A percentile compares a stretch with the other conserved stretches of the same genome.
These are phyloP conservation scores for Neurospora hispaniola DNA, from an alignment of 495 filamentous ascomycete genomes.

Conservation along the genomic window DNA sequence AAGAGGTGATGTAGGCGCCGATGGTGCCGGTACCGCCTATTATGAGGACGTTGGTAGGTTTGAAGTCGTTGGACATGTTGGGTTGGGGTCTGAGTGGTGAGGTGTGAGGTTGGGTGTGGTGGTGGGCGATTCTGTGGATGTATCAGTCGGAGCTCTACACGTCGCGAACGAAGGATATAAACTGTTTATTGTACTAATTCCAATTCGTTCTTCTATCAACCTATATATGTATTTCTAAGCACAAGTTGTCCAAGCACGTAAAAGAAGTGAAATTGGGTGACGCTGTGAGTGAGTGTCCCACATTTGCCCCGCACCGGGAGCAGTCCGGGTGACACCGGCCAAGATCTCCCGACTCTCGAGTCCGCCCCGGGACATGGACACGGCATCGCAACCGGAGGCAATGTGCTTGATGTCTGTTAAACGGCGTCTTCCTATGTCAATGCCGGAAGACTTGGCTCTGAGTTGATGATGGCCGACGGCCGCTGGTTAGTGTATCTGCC, in stretches of 20 bases:
- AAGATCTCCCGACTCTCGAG: not conserved
- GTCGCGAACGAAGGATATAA: not conserved
- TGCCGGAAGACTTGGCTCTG: too few relatives aligned
- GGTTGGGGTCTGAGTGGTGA: not conserved
- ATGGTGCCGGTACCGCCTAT: constrained; percentile 63
- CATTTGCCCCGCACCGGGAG: not conserved
- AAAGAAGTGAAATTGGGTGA: not conserved
- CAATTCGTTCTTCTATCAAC: not conserved
- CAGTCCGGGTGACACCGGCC: not conserved
- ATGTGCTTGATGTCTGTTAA: too few relatives aligned
- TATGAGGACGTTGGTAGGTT: constrained; percentile 46
- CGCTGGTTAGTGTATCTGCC: too few relatives aligned
- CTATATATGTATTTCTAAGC: not conserved
- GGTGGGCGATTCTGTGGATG: not conserved
- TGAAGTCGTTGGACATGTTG: constrained; percentile 16
- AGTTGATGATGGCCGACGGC: too few relatives aligned
- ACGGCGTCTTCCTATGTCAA: too few relatives aligned
- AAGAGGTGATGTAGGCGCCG: constrained; percentile 50
- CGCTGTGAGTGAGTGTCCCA: not conserved
- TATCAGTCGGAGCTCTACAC: not conserved
- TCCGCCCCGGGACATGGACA: not conserved
- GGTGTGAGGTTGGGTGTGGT: not conserved
- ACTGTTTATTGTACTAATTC: not conserved
- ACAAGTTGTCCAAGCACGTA: not conserved
- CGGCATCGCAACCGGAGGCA: not conserved